Evolutionary conservation across 129 eudicot species (phyloP).

Genomic region (Heracleum sosnowskyi): DNA sequence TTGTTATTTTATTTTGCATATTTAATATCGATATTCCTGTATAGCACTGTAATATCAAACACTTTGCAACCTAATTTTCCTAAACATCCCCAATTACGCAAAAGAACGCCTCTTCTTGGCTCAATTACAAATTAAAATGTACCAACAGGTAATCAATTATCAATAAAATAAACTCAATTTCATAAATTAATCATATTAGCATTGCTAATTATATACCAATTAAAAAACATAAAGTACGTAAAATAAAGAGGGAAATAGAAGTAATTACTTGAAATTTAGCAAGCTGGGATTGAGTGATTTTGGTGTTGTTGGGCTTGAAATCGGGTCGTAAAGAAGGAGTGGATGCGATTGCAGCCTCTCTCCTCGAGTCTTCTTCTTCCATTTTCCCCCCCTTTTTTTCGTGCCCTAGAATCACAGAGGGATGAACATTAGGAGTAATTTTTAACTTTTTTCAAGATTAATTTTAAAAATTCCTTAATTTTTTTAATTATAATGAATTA

Average conservation of each 20-base stretch:
- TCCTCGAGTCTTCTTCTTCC: conserved; percentile 28
- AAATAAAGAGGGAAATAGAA: not conserved
- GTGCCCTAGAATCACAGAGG: not conserved
- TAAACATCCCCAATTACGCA: not conserved
- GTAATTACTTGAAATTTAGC: conserved; percentile 45
- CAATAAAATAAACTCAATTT: not conserved
- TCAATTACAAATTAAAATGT: not conserved
- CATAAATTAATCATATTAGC: not conserved
- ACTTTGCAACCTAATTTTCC: not conserved
- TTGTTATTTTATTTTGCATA: too few relatives aligned
- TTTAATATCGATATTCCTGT: not conserved
- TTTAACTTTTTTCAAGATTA: too few relatives aligned
- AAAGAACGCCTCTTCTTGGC: not conserved
- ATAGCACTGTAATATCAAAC: not conserved
- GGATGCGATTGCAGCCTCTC: conserved; percentile 52
- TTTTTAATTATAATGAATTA: too few relatives aligned
- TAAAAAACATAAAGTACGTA: not conserved
- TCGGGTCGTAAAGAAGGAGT: conserved; percentile 31
- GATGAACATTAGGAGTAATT: too few relatives aligned
- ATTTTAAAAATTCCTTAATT: too few relatives aligned
- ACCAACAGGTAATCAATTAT: too few relatives aligned
- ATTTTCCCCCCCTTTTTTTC: not conserved
- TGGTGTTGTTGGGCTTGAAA: conserved; percentile 24
- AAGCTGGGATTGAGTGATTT: conserved; percentile 34
- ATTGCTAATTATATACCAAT: not conserved